Percentiles rank a stretch among this genome's conserved stretches.
Evolutionary conservation across 1,284 basidiomycete genomes (phyloP).

Genomic region (Paramarasmius palmivorus): DNA sequence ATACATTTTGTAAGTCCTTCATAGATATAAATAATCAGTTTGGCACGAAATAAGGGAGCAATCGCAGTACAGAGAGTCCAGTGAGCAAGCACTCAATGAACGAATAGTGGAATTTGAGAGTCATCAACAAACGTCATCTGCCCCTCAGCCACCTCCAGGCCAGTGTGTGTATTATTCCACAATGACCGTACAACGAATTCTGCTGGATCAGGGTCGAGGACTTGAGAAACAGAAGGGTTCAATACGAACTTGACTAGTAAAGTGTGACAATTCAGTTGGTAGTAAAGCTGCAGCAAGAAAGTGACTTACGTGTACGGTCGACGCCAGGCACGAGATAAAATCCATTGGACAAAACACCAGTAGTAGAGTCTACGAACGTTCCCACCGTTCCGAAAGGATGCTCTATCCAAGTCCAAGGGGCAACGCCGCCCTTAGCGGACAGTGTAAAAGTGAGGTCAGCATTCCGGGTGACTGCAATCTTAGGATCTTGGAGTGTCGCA

Average conservation of each 20-base stretch:
- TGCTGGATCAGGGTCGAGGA: conserved; percentile 35
- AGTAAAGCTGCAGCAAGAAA: neutral
- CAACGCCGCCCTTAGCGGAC: conserved; percentile 53
- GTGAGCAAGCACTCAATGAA: no score
- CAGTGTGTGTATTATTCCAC: conserved; percentile 55
- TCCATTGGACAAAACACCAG: conserved; percentile 45
- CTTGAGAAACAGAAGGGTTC: conserved; percentile 38
- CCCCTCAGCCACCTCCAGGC: neutral
- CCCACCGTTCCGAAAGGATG: conserved; percentile 56
- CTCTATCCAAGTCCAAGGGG: conserved; percentile 60
- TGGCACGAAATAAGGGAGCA: no score
- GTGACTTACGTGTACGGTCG: conserved; percentile 43
- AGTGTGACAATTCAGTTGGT: neutral
- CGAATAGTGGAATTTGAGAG: no score
- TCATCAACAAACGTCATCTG: no score
- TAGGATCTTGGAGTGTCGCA: conserved; percentile 46
- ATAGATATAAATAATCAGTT: no score
- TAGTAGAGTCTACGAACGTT: conserved; percentile 47
- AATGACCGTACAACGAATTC: conserved; percentile 56
- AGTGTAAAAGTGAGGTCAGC: conserved; percentile 48
- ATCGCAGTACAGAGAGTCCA: no score
- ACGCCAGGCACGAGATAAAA: conserved; percentile 55
- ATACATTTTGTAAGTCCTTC: no score
- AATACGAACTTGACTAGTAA: conserved; percentile 51
- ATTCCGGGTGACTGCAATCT: conserved; percentile 36